Base-by-base conservation (phyloP, 2,329 filamentous ascomycete genomes). In the Hymenoscyphus fructigenus region DNA sequence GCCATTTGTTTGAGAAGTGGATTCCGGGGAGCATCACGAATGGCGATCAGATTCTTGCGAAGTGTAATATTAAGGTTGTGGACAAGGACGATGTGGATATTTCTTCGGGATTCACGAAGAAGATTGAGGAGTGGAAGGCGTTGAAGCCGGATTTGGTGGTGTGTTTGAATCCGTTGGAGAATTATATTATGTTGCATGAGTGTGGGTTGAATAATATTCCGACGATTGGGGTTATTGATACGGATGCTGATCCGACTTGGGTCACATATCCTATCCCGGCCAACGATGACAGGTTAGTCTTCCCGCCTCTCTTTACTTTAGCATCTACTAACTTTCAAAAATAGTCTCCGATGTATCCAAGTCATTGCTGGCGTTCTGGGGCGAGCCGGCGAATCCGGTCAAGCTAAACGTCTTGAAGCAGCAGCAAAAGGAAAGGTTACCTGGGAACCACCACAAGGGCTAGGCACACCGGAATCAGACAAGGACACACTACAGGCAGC, bases 191-290 rank as follows among this genome's bases (percentile, higher is more conserved):
- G 76, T 82, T 99, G 74, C 92, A 95, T 78, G 95, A 99, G 82
- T 98, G 95, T 77, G 91, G 90, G 0, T 77, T 93, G 65, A 90
- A 92, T 76, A 91, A 90, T 74, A 91, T 99, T 64, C 95, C 95
- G 0, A 98, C 95, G 0, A 95, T 99, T 73, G 95, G 94, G 57
- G 84, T 99, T 65, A 90, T 98, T 70, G 95, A 99, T 78, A 98
- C 95, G 0, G 91, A 99, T 77, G 89, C 88, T 2, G 91, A 98
- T 78, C 92, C 95, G 0, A 92, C 92, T 0, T 94, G 91, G 87
- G 93, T 98, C 60, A 98, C 95, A 3, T 99, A 99, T 76, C 91
- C 91, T 15, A 97, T 99, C 71, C 95, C 95, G 1, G 92, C 92
- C 60, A 99, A 99, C 77, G 95, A 99, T 75, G 95, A 99, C 83